Evolutionary conservation across 306 rosid genomes (phyloP).

Genomic region (Inga leiocalycina): DNA sequence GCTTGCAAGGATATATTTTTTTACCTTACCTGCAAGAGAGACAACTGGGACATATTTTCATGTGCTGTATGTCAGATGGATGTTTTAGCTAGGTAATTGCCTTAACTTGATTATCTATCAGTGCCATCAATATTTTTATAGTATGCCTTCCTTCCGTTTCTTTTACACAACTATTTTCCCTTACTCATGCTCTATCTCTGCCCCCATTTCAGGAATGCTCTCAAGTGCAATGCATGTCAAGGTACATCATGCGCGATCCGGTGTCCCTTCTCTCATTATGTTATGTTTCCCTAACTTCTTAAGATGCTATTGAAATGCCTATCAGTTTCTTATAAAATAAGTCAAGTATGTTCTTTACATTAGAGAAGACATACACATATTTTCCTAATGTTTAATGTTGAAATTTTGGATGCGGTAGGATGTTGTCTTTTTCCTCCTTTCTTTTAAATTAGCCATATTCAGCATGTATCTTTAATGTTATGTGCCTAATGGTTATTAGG

Average conservation of each 20-base stretch:
- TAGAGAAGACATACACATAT: not conserved
- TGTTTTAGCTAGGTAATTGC: conserved; percentile 59
- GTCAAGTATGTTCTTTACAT: not conserved
- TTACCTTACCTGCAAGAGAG: conserved; percentile 86
- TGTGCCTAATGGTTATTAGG: conserved; percentile 57
- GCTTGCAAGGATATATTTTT: conserved; percentile 63
- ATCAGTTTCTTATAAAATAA: conserved; percentile 22
- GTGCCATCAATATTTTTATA: conserved; percentile 2
- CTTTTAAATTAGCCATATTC: not conserved
- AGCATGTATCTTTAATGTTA: conserved; percentile 24
- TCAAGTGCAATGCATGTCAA: conserved; percentile 79
- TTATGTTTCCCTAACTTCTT: conserved; percentile 10
- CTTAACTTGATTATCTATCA: conserved; percentile 7
- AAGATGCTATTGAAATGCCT: conserved; percentile 9
- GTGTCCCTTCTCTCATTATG: conserved; percentile 25
- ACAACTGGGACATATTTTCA: conserved; percentile 57
- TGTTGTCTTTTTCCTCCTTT: not conserved
- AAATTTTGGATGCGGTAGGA: conserved; percentile 21
- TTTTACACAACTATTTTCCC: conserved; percentile 13
- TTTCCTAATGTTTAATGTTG: conserved; percentile 8
- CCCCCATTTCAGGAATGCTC: conserved; percentile 66
- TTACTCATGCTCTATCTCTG: conserved; percentile 32
- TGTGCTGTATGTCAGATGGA: conserved; percentile 77
- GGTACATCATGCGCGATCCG: conserved; percentile 50
- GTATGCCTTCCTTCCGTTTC: not conserved